Base-by-base conservation (phyloP, 805 yeast genomes). In the Spencermartinsiella europaea region DNA sequence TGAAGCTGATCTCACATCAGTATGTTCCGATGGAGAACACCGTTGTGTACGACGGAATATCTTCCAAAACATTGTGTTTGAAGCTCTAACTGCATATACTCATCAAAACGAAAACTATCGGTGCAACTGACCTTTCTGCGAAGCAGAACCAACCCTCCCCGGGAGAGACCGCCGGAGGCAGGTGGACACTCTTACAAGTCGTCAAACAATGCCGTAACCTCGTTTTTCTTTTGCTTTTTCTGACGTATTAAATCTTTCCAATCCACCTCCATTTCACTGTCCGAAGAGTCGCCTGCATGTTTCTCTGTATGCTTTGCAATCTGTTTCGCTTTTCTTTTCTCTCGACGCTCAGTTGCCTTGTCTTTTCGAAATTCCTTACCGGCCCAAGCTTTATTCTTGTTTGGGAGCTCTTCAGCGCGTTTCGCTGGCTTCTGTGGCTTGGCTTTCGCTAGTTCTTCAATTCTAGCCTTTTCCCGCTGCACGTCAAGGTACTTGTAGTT, bases 171-270 rank as follows among this genome's bases (percentile, higher is more conserved):
- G n/a, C n/a, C n/a, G n/a, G n/a, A n/a, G n/a, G n/a, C n/a, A n/a
- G n/a, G n/a, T n/a, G n/a, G n/a, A n/a, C n/a, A 21, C 10, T 14
- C 39, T 37, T 53, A 59, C 37, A 59, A 38, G 40, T 55, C 63
- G 38, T 54, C 60, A 38, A 59, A 59, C n/a, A 57, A 47, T 3
- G 48, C 46, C n/a, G 52, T 47, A 4, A 40, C 45, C 5, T 38
- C 46, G 21, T 37, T 53, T 19, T 63, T 65, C 63, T 80, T 83
- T 53, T 71, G 71, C 61, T 87, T 90, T 50, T 74, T 80, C 40
- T 76, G 75, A 51, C 78, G 68, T 1, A 91, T 83, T 20, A 83
- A 58, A 25, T 84, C 90, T 66, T 93, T 93, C 99, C 98, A 93
- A 66, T 93, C 98, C 36, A 70, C 75, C 44, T 73, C 76, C 2